A percentile compares a stretch with the other conserved stretches of the same genome.
These are phyloP conservation scores for Emergomyces orientalis DNA, from an alignment of 2,329 filamentous ascomycete genomes.

Conservation along the genomic window DNA sequence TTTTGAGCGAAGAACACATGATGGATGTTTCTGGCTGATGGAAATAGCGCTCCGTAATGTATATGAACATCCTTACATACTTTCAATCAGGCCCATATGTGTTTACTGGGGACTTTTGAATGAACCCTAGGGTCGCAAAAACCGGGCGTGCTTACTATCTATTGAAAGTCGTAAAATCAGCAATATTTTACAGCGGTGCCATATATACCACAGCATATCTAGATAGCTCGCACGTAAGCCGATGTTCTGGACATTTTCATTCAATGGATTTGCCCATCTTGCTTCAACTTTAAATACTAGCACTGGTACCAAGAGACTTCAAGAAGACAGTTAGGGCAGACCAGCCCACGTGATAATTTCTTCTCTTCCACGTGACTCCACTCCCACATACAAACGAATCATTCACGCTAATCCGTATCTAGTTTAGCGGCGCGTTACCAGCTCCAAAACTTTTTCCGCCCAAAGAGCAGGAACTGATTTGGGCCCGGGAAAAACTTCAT, in stretches of 20 bases:
- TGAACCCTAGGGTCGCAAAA: neutral
- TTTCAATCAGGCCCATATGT: neutral
- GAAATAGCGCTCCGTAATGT: too few relatives aligned
- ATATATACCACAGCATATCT: neutral
- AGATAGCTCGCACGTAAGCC: neutral
- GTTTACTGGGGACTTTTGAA: neutral
- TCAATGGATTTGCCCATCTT: too few relatives aligned
- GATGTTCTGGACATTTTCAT: too few relatives aligned
- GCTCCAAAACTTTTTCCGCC: slow-evolving; percentile 5
- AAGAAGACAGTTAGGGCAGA: too few relatives aligned
- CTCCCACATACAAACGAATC: too few relatives aligned
- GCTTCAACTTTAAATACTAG: too few relatives aligned
- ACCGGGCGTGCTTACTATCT: neutral
- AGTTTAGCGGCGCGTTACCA: neutral
- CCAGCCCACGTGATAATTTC: too few relatives aligned
- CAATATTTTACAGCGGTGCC: too few relatives aligned
- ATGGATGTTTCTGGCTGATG: neutral
- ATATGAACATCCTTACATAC: neutral
- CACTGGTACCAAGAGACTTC: too few relatives aligned
- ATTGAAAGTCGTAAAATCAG: neutral
- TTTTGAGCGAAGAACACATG: neutral
- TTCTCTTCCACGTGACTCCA: too few relatives aligned
- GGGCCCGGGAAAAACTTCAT: neutral
- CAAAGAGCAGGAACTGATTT: neutral
- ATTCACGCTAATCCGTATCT: neutral